phyloP scores from a whole-genome alignment of 2,329 filamentous ascomycete genomes.

The Fusarium temperatum region DNA sequence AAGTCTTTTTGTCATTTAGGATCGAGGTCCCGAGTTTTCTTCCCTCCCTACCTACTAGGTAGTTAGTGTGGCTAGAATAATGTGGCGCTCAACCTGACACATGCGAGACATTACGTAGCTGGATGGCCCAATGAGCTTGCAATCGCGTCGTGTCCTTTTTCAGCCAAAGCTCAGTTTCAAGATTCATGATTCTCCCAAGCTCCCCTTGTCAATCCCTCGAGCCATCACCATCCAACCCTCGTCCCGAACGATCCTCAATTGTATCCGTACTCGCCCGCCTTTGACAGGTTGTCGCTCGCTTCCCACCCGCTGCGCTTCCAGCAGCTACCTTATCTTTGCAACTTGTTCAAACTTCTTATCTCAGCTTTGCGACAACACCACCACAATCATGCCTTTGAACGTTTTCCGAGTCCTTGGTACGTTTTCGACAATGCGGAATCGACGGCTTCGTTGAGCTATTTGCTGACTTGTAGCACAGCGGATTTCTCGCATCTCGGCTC shows the following conservation, averaged over 20 bases:
- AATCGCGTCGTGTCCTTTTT: conserved; percentile 47
- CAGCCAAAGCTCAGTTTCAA: conserved; percentile 31
- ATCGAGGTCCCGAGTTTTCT: neutral
- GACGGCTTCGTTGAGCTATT: neutral
- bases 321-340: no score
- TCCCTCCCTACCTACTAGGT: neutral
- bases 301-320: conserved; percentile 27
- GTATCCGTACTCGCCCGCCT: conserved; percentile 3
- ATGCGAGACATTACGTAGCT: conserved; percentile 32
- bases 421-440: conserved; percentile 33
- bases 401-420: conserved; percentile 66
- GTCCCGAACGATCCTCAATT: conserved; percentile 29
- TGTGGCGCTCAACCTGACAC: conserved; percentile 15
- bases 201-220: conserved; percentile 35
- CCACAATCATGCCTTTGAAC: conserved; percentile 60
- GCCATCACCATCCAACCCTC: conserved; percentile 23
- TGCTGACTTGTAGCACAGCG: conserved; percentile 60
- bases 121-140: conserved; percentile 43
- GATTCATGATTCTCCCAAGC: conserved; percentile 37
- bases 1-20: neutral
- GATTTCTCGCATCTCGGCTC: conserved; percentile 96
- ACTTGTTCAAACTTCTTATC: conserved; percentile 6
- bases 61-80: neutral
- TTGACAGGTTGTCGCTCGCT: conserved; percentile 29
- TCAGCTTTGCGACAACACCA: conserved; percentile 23